Evolutionary conservation across 352 stramenopile genomes (phyloP).

Genomic region (Phytophthora ramorum): DNA sequence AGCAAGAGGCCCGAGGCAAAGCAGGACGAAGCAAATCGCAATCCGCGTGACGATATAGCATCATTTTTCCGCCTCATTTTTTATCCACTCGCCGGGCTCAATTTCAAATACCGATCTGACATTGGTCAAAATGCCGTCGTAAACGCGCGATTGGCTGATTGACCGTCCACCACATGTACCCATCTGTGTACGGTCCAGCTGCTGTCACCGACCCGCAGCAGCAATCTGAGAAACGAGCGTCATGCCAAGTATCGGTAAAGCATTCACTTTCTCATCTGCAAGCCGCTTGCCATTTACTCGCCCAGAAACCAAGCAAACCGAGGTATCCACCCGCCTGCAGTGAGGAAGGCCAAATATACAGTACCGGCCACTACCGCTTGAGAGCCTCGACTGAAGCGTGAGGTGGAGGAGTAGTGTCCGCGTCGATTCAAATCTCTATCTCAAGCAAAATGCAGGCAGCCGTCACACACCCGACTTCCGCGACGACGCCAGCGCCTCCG

Average conservation of each 20-base stretch:
- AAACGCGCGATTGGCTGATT: background rate
- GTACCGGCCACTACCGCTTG: background rate
- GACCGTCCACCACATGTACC: slow-evolving; percentile 4
- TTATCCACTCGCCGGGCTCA: slow-evolving; percentile 11
- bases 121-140: slow-evolving; percentile 7
- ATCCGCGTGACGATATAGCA: slow-evolving; percentile 11
- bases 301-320: background rate
- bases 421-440: slow-evolving; percentile 12
- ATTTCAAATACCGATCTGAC: background rate
- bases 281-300: slow-evolving; percentile 20
- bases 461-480: slow-evolving; percentile 4
- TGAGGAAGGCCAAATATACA: background rate
- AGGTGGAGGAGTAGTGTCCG: slow-evolving; percentile 8
- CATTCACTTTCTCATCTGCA: slow-evolving; percentile 19
- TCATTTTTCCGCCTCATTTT: slow-evolving; percentile 21
- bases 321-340: background rate
- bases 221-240: slow-evolving; percentile 26
- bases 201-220: background rate
- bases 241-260: background rate
- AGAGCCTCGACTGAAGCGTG: background rate
- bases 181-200: background rate
- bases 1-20: background rate
- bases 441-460: slow-evolving; percentile 21
- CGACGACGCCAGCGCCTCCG: background rate
- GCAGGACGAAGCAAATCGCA: background rate